Base-by-base conservation (phyloP, 2,329 filamentous ascomycete genomes). In the Xylariaceae sp. region DNA sequence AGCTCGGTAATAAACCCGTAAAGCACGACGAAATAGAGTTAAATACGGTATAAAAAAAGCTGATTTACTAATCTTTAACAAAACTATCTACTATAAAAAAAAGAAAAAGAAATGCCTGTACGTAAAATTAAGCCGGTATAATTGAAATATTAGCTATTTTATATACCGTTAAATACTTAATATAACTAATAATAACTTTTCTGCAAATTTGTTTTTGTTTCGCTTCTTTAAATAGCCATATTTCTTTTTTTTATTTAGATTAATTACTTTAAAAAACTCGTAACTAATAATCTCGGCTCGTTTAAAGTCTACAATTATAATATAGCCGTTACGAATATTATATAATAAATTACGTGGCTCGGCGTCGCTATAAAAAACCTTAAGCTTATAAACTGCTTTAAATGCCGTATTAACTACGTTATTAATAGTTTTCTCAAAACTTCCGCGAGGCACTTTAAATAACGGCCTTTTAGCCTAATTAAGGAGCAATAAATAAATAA, bases 281-380 rank as follows among this genome's bases (percentile, higher is more conserved):
- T 60, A 54, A 47, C 39, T 42, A 33, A 40, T 16, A 33, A 67
- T 48, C 51, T 63, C 42, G 9, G 67, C 60, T 31, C 53, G 55
- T 50, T 69, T 61, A 42, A 73, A 68, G 54, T 71, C 67, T 31
- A 70, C 58, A 38, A 70, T 40, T 64, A 72, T 72, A 33, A 62
- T 17, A 44, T 33, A 48, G 12, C 60, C 36, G 44, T 5, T 57
- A n/a, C 42, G 6, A 22, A 45, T 33, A 52, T 70, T 52, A 42
- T 65, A 71, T 3, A 71, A 19, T 6, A 72, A 56, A 49, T 73
- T 71, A 9, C 63, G 62, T 38, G 56, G 54, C 45, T 68, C 60
- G 19, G 63, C 65, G 56, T 70, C 63, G 4, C 53, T 6, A 45
- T 67, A 58, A 36, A 69, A 59, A 45, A 72, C 53, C 2, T 48